A percentile compares a stretch with the other conserved stretches of the same genome.
phyloP scores from a whole-genome alignment of 169 alveolate species.

The Plasmodium vinckei region DNA sequence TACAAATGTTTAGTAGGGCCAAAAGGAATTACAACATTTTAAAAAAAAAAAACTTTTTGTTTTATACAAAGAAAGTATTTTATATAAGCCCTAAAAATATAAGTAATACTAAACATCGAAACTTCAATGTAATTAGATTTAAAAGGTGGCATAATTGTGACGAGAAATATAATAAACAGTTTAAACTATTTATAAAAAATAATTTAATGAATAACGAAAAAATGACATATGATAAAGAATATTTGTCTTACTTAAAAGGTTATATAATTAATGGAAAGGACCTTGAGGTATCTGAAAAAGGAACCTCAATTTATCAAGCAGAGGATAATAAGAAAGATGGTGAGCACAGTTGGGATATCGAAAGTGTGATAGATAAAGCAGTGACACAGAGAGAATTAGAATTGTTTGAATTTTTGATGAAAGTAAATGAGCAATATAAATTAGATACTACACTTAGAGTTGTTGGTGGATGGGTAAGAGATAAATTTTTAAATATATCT shows the following conservation, averaged over 20 bases:
- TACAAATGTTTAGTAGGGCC: no score
- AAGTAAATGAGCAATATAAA: constrained; percentile 40
- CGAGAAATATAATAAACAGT: no score
- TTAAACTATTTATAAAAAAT: no score
- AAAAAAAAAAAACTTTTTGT: no score
- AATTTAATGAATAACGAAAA: background rate
- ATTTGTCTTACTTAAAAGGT: constrained; percentile 29
- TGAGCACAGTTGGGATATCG: constrained; percentile 1
- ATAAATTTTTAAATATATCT: constrained; percentile 88
- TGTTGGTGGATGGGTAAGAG: constrained; percentile 99
- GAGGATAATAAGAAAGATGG: background rate
- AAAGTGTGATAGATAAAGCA: constrained; percentile 11
- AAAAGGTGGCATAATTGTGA: background rate
- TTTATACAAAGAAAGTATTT: no score
- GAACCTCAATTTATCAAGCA: no score
- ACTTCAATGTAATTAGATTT: background rate
- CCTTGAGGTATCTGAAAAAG: no score
- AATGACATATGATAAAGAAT: constrained; percentile 18
- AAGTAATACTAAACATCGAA: no score
- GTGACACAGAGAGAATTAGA: constrained; percentile 49
- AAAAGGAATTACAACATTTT: no score
- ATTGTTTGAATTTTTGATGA: constrained; percentile 36
- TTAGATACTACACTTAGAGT: constrained; percentile 88
- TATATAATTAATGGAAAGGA: constrained; percentile 19
- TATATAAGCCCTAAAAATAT: no score